phyloP scores from a whole-genome alignment of 2,329 filamentous ascomycete species.

The Penicillium sclerotiorum region DNA sequence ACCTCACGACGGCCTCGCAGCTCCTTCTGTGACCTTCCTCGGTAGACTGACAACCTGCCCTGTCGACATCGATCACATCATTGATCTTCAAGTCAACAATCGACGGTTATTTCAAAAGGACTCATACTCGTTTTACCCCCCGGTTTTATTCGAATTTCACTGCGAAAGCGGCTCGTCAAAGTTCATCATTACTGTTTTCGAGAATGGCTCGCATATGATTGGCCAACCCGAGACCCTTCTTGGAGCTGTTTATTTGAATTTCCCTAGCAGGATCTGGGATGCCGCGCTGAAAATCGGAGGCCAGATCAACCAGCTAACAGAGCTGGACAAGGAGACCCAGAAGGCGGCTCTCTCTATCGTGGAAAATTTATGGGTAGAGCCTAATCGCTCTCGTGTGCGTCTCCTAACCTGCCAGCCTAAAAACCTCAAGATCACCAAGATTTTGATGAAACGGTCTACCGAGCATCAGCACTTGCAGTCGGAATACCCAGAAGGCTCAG shows the following conservation, averaged over 20 bases:
- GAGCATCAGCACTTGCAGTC: slow-evolving; percentile 30
- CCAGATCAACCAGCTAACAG: slow-evolving; percentile 23
- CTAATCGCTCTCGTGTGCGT: slow-evolving; percentile 26
- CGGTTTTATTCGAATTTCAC: slow-evolving; percentile 43
- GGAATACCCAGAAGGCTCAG: slow-evolving; percentile 2
- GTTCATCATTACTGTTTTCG: slow-evolving; percentile 34
- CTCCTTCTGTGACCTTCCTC: slow-evolving; percentile 27
- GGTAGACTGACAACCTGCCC: slow-evolving; percentile 44
- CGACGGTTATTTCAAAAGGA: slow-evolving; percentile 32
- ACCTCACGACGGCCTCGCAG: background rate
- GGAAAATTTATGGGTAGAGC: slow-evolving; percentile 37
- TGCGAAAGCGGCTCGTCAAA: slow-evolving; percentile 37
- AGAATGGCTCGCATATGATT: slow-evolving; percentile 29
- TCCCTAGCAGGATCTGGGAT: slow-evolving; percentile 45
- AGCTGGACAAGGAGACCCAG: slow-evolving; percentile 27
- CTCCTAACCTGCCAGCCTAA: slow-evolving; percentile 32
- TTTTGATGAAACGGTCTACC: slow-evolving; percentile 39
- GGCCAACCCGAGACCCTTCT: slow-evolving; percentile 31
- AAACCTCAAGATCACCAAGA: slow-evolving; percentile 31
- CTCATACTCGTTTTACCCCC: slow-evolving; percentile 23
- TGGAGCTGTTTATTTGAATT: slow-evolving; percentile 43
- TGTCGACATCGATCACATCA: slow-evolving; percentile 42
- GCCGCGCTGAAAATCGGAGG: slow-evolving; percentile 37
- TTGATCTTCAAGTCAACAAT: slow-evolving; percentile 33
- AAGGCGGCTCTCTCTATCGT: slow-evolving; percentile 35